These are phyloP conservation scores for Cercospora sp. DNA, from an alignment of 2,329 filamentous ascomycete genomes.

Conservation along the genomic window DNA sequence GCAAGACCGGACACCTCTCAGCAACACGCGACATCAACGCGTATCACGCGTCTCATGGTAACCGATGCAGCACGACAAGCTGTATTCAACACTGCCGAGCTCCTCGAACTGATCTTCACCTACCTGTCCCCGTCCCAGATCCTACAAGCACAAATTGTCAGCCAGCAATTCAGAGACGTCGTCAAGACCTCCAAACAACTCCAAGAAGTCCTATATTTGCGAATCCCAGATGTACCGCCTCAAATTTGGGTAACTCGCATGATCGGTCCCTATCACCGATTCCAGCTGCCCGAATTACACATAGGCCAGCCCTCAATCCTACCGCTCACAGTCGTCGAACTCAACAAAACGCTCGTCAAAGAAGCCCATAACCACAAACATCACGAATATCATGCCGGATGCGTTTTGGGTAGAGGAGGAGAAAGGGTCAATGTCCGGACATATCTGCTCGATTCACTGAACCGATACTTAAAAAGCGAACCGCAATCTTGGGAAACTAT, in stretches of 20 bases:
- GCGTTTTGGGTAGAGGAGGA: background rate
- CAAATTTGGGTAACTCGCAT: background rate
- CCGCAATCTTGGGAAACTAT: background rate
- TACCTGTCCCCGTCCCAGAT: background rate
- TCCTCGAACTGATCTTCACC: conserved; percentile 4
- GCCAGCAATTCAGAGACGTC: background rate
- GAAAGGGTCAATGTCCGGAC: background rate
- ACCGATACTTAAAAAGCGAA: background rate
- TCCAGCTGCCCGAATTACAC: background rate
- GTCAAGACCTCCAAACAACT: background rate
- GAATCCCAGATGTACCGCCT: background rate
- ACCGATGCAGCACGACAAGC: background rate
- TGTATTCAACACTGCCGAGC: conserved; percentile 7
- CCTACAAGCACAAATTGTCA: background rate
- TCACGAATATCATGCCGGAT: background rate
- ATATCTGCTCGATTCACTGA: background rate
- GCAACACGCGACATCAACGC: background rate
- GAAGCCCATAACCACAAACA: background rate
- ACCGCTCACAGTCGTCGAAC: background rate
- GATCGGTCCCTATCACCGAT: background rate
- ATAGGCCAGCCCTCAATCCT: background rate
- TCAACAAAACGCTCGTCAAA: background rate
- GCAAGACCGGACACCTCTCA: background rate
- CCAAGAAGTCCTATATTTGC: background rate
- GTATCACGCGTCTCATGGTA: background rate